These are phyloP conservation scores for Penicillium sp. DNA, from an alignment of 2,329 filamentous ascomycete species.

Conservation along the genomic window DNA sequence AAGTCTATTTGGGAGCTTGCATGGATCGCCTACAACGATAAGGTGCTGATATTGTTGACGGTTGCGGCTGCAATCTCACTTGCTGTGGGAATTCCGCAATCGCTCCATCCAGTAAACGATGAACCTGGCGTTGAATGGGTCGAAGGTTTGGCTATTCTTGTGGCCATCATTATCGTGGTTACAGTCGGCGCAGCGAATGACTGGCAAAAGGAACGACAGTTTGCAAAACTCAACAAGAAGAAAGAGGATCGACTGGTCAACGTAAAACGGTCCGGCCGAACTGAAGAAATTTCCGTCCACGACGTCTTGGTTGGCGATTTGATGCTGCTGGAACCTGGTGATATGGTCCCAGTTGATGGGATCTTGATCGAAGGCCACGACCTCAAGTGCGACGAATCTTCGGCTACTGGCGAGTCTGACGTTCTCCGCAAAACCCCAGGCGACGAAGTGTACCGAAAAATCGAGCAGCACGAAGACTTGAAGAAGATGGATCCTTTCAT, in stretches of 20 bases:
- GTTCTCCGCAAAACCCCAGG: constrained; percentile 65
- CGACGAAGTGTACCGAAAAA: constrained; percentile 62
- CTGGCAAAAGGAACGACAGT: constrained; percentile 78
- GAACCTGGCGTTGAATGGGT: constrained; percentile 70
- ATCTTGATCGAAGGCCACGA: constrained; percentile 65
- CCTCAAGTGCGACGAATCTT: constrained; percentile 70
- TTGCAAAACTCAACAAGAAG: constrained; percentile 75
- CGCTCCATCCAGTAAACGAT: constrained; percentile 52
- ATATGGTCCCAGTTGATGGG: constrained; percentile 70
- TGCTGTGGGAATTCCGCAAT: constrained; percentile 71
- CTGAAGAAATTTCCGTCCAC: constrained; percentile 65
- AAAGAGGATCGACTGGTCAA: constrained; percentile 74
- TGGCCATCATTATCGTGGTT: constrained; percentile 73
- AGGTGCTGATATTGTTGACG: constrained; percentile 69
- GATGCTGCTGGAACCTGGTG: constrained; percentile 69
- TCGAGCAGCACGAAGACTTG: constrained; percentile 58
- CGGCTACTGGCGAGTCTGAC: constrained; percentile 73
- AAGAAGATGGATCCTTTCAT: constrained; percentile 76
- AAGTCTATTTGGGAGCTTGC: constrained; percentile 68
- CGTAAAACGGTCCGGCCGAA: constrained; percentile 70
- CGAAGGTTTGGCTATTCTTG: constrained; percentile 75
- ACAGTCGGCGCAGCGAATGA: constrained; percentile 75
- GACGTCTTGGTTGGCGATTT: constrained; percentile 73
- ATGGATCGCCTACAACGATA: constrained; percentile 82
- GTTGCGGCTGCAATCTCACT: constrained; percentile 71